Evolutionary conservation across 2,329 filamentous ascomycete species (phyloP), one percentile per base, ranked within the genome.

Genomic region (Annulohypoxylon truncatum): DNA sequence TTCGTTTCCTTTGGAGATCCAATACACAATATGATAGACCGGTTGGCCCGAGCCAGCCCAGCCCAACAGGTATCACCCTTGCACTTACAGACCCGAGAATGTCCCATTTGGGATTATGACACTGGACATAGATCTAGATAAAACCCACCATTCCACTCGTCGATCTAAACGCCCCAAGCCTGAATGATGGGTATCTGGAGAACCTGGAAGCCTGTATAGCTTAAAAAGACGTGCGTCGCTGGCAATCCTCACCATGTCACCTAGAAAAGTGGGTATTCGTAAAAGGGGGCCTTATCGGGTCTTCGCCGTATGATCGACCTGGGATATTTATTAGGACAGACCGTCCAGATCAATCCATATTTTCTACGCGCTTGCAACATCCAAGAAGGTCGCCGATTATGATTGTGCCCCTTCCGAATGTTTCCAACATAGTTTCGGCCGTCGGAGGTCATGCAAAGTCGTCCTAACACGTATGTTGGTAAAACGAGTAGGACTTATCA

Each of bases 41-140:
- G 12, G 13, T 24, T 29, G 12, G 31, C 29, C n/a, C 12, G 12
- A 15, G 9, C 28, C n/a, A 18, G 31, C 29, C n/a, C 12, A 20
- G 29, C 15, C 28, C n/a, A 51, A 33, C 42, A n/a, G 8, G 9
- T 31, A 15, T 26, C 13, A 28, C n/a, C 35, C 33, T n/a, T 29
- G 35, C 35, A 35, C 15, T 26, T 2, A 9, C 35, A 31, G 20
- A 5, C 35, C 26, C 31, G 15, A 44, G 22, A 18, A 44, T 44
- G 20, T 20, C 38, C 35, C 13, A 31, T 54, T 54, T 8, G 38
- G 35, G 52, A 54, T 31, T 54, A 28, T 38, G 26, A 44, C 26
- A 44, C 44, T 29, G 2, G 9, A 35, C 15, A 20, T 47, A 24
- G 53, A 56, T 56, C 53, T 56, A 56, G 40, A 56, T 47, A 47